Conservation (phyloP, 2,329 filamentous ascomycete genomes). For the Mycosphaerella sp. region DNA sequence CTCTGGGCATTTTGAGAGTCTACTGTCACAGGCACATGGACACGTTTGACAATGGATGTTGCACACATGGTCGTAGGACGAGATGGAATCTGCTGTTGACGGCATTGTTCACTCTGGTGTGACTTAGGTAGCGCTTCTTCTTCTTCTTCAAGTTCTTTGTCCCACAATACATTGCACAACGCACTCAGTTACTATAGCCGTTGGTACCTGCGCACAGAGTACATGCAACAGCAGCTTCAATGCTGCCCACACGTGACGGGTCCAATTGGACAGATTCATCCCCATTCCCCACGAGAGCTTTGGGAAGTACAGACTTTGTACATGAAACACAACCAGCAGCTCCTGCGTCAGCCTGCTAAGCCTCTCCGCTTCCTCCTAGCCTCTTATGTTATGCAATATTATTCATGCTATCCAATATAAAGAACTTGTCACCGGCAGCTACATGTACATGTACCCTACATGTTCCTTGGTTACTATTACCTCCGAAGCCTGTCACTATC, state of each 20-base stretch:
- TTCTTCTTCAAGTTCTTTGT: neutral
- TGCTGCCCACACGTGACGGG: neutral
- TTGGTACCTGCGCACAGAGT: neutral
- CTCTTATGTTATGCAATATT: neutral
- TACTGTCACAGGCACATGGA: neutral
- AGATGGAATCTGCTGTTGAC: constrained; percentile 3
- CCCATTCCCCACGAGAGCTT: neutral
- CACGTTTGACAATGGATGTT: neutral
- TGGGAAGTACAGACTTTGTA: neutral
- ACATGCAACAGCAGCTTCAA: neutral
- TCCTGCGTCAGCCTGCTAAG: neutral
- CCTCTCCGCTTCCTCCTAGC: neutral
- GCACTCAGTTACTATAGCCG: neutral
- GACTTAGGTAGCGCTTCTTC: neutral
- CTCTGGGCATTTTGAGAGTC: neutral
- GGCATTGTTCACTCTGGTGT: neutral
- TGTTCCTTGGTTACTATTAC: too few species aligned
- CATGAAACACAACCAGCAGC: neutral
- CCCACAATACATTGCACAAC: neutral
- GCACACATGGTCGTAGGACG: neutral
- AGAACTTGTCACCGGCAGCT: too few species aligned
- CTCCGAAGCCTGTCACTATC: too few species aligned
- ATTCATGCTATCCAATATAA: neutral
- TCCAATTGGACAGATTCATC: neutral
- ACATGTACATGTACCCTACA: too few species aligned